Evolutionary conservation across 768 basidiomycete species (phyloP), one percentile per base, ranked within the genome.

Genomic region (Floccularia luteovirens): DNA sequence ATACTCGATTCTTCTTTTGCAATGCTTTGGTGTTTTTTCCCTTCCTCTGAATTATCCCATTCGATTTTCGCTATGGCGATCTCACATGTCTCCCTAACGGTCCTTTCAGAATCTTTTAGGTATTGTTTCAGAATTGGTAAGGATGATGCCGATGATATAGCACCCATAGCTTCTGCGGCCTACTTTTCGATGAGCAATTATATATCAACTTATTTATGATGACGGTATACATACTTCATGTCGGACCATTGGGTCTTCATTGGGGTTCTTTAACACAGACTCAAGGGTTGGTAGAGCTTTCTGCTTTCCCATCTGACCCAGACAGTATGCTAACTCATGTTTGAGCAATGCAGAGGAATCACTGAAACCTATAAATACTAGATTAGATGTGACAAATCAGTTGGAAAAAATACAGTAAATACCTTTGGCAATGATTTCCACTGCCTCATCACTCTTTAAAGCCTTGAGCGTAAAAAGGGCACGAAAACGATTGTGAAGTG

Each of bases 131-230:
- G 71, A 41, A 91, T 57, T 2, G 80, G 72, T 8, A 93, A 53
- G 12, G 90, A 87, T 0, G 61, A 48, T 1, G 68, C 52, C 16
- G 77, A 67, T 5, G 88, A 90, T 25, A 98, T 90, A 1, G 96
- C 96, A 28, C 93, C 96, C 70, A 99, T 84, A 6, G 96, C 96
- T 63, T 99, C 96, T n/a, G 96, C 96, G 36, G 94, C 92, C 87
- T 93, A 39, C 1, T 14, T 37, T 36, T 11, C 25, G 47, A 34
- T 47, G 46, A 48, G 37, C 39, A 41, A 52, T 30, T 35, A 48
- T 43, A 45, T 31, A 17, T 39, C 43, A 25, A 24, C n/a, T 23
- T 20, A 45, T 41, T n/a, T 43, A 31, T 38, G 38, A 34, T 24
- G 22, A 24, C 22, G n/a, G 31, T 23, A 27, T 38, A 50, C 68